Conservation (phyloP, 176 grass and related monocot genomes). For the Musa schizocarpa region DNA sequence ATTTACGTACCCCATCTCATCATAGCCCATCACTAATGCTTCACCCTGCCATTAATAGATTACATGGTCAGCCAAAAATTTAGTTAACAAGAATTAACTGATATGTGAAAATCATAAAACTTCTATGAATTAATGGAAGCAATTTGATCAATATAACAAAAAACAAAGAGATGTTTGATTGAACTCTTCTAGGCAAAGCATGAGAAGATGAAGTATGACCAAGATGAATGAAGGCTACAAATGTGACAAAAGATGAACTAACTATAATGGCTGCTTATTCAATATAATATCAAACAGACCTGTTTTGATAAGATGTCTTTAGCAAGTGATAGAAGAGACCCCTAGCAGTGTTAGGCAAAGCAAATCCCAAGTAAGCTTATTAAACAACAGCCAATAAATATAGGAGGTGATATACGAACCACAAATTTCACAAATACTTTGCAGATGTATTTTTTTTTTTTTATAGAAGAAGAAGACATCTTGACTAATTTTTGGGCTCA, state of each 20-base stretch:
- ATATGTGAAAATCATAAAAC: background rate
- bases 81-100: background rate
- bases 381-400: too few species aligned
- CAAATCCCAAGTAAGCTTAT: too few species aligned
- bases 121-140: background rate
- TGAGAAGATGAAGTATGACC: background rate
- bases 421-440: too few species aligned
- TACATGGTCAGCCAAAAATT: constrained; percentile 5
- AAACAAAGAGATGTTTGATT: background rate
- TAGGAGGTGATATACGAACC: too few species aligned
- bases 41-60: constrained; percentile 56
- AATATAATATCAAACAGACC: too few species aligned
- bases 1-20: constrained; percentile 93
- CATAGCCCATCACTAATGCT: constrained; percentile 94
- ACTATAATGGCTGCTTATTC: too few species aligned
- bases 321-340: too few species aligned
- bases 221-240: background rate
- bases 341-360: too few species aligned
- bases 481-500: too few species aligned
- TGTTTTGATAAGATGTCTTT: too few species aligned
- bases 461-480: too few species aligned
- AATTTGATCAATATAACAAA: background rate
- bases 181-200: background rate
- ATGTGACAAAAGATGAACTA: background rate
- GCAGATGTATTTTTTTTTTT: too few species aligned